A percentile compares a stretch with the other conserved stretches of the same genome.
Conservation (phyloP, 2,329 filamentous ascomycete genomes). For the Sclerotinia spermophila region DNA sequence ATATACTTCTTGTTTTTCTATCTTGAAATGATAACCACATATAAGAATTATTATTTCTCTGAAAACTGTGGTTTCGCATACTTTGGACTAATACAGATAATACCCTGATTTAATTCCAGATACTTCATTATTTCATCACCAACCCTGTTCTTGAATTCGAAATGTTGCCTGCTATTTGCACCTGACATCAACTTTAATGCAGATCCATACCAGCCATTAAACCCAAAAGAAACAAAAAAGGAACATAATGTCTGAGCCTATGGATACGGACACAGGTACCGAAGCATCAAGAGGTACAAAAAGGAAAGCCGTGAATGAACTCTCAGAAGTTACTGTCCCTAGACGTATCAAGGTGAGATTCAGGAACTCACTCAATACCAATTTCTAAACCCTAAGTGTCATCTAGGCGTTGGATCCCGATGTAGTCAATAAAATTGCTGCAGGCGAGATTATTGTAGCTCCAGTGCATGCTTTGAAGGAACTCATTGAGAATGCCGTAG, state of each 20-base stretch:
- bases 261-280: constrained; percentile 42
- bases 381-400: constrained; percentile 27
- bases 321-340: constrained; percentile 40
- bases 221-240: background rate
- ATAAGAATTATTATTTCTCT: background rate
- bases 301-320: constrained; percentile 46
- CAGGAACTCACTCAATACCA: background rate
- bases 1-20: background rate
- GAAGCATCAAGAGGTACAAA: constrained; percentile 41
- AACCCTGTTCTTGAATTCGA: background rate
- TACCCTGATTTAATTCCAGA: background rate
- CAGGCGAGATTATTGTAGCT: constrained; percentile 96
- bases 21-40: background rate
- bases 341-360: constrained; percentile 46
- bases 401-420: constrained; percentile 80
- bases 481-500: constrained; percentile 93
- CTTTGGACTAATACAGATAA: background rate
- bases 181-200: background rate
- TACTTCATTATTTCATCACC: background rate
- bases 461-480: constrained; percentile 96
- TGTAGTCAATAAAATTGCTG: constrained; percentile 98
- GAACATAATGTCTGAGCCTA: constrained; percentile 36
- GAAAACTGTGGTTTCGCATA: background rate
- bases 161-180: background rate
- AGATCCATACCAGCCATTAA: background rate